phyloP scores from a whole-genome alignment of 495 filamentous ascomycete genomes.

The Pseudotulostoma volvatum region DNA sequence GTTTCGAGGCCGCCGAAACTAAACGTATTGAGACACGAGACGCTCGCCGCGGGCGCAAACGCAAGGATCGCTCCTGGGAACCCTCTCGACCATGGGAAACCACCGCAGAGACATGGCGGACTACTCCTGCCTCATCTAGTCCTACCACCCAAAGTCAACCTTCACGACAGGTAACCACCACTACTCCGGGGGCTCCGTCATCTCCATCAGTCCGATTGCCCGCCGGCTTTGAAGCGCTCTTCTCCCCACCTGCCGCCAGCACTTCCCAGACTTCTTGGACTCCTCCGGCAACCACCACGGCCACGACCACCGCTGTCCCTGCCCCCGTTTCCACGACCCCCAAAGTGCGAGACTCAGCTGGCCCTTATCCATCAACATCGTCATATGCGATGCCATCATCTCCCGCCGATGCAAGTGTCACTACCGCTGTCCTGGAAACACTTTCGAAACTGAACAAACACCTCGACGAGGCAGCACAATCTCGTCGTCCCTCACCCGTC shows the following conservation, averaged over 20 bases:
- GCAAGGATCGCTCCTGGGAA: conserved; percentile 8
- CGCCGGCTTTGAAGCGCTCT: conserved; percentile 26
- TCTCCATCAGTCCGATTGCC: conserved; percentile 14
- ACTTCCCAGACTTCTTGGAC: not conserved
- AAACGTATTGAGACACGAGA: conserved; percentile 27
- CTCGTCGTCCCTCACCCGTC: conserved; percentile 8
- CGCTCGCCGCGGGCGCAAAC: conserved; percentile 23
- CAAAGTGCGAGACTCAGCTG: too few species aligned
- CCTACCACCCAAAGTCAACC: not conserved
- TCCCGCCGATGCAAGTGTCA: conserved; percentile 5
- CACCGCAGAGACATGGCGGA: conserved; percentile 8
- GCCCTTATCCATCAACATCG: not conserved
- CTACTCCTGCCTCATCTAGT: not conserved
- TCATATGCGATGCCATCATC: not conserved
- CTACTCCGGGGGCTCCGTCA: conserved; percentile 1
- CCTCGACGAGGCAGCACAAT: conserved; percentile 13
- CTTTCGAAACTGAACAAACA: conserved; percentile 25
- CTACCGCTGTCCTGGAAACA: conserved; percentile 22
- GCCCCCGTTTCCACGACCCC: not conserved
- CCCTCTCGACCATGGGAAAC: not conserved
- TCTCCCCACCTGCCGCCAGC: conserved; percentile 7
- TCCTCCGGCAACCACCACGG: not conserved
- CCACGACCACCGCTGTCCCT: not conserved
- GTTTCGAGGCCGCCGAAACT: conserved; percentile 25
- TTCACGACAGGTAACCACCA: not conserved